phyloP scores from a whole-genome alignment of 495 filamentous ascomycete species.

The Penicillium samsonianum region DNA sequence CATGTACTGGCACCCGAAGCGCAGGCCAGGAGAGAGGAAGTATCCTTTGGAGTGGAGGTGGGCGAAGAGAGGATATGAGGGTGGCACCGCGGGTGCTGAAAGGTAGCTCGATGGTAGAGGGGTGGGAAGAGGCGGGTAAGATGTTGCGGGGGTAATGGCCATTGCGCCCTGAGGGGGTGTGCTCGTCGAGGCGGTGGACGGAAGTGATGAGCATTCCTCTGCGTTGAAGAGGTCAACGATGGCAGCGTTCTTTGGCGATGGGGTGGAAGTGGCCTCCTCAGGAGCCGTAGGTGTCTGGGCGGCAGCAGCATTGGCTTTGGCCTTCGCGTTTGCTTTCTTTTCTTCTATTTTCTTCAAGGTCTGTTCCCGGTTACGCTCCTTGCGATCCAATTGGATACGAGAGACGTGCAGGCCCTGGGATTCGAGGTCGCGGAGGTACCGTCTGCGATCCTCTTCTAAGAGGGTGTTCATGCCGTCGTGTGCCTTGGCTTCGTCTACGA shows the following conservation, averaged over 20 bases:
- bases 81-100: constrained; percentile 47
- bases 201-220: constrained; percentile 21
- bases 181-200: constrained; percentile 16
- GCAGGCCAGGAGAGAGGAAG: constrained; percentile 85
- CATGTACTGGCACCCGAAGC: constrained; percentile 91
- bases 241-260: constrained; percentile 10
- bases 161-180: constrained; percentile 26
- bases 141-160: constrained; percentile 62
- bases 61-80: constrained; percentile 53
- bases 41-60: constrained; percentile 80
- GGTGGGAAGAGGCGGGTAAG: constrained; percentile 51
- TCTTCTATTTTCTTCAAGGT: constrained; percentile 45
- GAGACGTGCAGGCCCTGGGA: constrained; percentile 49
- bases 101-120: constrained; percentile 35
- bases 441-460: constrained; percentile 52
- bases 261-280: constrained; percentile 16
- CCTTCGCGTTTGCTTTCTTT: constrained; percentile 40
- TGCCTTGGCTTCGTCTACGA: constrained; percentile 71
- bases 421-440: constrained; percentile 47
- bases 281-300: constrained; percentile 13
- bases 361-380: constrained; percentile 41
- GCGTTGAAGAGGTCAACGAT: constrained; percentile 47
- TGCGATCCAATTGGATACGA: constrained; percentile 40
- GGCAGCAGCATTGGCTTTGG: constrained; percentile 29
- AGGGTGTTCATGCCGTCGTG: constrained; percentile 65